phyloP scores from a whole-genome alignment of 192 early-diverging fungal species.

The Podila epicladia region DNA sequence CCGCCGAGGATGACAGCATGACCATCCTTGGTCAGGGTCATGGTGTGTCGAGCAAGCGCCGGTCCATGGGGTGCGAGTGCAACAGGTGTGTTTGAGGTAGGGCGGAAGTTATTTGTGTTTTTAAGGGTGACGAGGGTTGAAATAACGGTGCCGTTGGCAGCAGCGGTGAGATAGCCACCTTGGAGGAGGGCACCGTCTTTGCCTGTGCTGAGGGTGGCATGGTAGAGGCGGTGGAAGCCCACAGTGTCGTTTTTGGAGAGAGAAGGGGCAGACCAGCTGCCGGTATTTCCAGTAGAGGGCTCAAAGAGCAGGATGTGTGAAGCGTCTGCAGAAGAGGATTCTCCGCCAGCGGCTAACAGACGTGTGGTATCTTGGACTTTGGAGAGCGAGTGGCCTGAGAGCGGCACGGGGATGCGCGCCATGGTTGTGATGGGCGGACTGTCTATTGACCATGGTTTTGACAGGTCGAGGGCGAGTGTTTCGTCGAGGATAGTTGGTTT shows the following conservation, averaged over 20 bases:
- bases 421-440: conserved; percentile 14
- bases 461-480: conserved; percentile 24
- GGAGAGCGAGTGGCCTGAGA: conserved; percentile 33
- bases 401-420: background rate
- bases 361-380: conserved; percentile 14
- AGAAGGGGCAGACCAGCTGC: conserved; percentile 33
- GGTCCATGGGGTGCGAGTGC: conserved; percentile 22
- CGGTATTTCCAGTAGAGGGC: background rate
- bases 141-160: conserved; percentile 26
- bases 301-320: conserved; percentile 15
- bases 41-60: conserved; percentile 40
- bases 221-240: conserved; percentile 34
- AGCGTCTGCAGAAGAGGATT: conserved; percentile 8
- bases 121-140: conserved; percentile 28
- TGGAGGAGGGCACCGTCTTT: conserved; percentile 40
- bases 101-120: conserved; percentile 19
- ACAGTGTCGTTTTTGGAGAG: conserved; percentile 27
- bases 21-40: conserved; percentile 42
- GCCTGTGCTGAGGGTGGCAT: conserved; percentile 32
- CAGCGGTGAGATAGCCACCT: conserved; percentile 25
- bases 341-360: conserved; percentile 34
- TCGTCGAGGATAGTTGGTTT: conserved; percentile 24
- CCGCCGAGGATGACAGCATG: conserved; percentile 36
- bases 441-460: conserved; percentile 28
- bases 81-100: conserved; percentile 21